A percentile compares a stretch with the other conserved stretches of the same genome.
Evolutionary conservation across 75 land plant genomes (phyloP).

Genomic region (Isoetes taiwanensis): DNA sequence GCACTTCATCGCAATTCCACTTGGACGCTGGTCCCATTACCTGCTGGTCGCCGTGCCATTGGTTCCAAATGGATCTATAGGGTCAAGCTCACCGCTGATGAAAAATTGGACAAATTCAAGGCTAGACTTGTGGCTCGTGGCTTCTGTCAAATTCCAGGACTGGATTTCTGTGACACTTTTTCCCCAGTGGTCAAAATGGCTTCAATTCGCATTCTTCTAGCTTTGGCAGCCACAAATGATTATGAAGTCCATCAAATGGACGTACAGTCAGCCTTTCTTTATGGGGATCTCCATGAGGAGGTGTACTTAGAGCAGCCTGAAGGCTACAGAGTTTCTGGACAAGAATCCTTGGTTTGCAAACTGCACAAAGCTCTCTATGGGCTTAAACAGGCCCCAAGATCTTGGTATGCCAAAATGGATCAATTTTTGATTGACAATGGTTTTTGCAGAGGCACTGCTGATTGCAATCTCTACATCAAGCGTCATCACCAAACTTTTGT

Average conservation of each 20-base stretch:
- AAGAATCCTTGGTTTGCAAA: neutral
- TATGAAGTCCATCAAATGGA: conserved; percentile 5
- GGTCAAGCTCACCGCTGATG: neutral
- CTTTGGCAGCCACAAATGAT: neutral
- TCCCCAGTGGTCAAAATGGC: neutral
- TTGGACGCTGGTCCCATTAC: conserved; percentile 3
- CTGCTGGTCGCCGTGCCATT: neutral
- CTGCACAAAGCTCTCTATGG: neutral
- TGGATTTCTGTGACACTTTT: conserved; percentile 10
- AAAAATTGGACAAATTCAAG: neutral
- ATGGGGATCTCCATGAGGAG: conserved; percentile 6
- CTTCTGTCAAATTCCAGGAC: neutral
- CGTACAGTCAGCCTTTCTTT: neutral
- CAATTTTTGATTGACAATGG: no score
- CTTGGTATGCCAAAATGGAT: neutral
- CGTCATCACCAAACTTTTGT: neutral
- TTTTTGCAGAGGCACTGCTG: neutral
- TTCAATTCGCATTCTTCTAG: neutral
- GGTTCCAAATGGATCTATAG: conserved; percentile 6
- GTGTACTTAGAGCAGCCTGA: conserved; percentile 8
- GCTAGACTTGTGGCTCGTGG: conserved; percentile 7
- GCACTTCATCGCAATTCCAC: neutral
- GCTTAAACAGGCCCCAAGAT: neutral
- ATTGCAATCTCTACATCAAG: neutral
- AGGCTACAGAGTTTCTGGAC: no score